These are phyloP conservation scores for Eurotiales sp. DNA, from an alignment of 2,329 filamentous ascomycete species.

Conservation along the genomic window DNA sequence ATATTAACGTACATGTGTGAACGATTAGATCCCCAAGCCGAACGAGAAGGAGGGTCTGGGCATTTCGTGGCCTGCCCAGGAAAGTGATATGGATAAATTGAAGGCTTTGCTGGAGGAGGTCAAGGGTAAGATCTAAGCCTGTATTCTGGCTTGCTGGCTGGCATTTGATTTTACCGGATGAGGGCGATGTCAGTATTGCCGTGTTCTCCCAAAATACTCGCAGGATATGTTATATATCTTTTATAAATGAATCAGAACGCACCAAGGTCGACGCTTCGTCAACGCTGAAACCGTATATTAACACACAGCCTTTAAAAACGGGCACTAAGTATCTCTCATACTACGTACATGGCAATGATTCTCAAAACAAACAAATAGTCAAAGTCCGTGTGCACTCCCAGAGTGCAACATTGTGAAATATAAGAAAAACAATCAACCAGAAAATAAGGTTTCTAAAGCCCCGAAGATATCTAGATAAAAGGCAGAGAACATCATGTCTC, in stretches of 20 bases:
- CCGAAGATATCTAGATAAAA: not conserved
- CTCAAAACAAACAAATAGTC: not conserved
- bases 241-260: too few species aligned
- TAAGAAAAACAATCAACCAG: not conserved
- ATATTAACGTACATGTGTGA: too few species aligned
- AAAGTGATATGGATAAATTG: constrained; percentile 75
- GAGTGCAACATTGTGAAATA: not conserved
- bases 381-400: not conserved
- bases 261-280: too few species aligned
- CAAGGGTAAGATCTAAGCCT: constrained; percentile 75
- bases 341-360: not conserved
- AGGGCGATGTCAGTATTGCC: not conserved
- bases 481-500: not conserved
- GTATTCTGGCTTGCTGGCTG: too few species aligned
- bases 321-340: not conserved
- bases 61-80: constrained; percentile 73
- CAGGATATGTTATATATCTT: too few species aligned
- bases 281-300: not conserved
- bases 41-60: constrained; percentile 75
- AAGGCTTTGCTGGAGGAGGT: constrained; percentile 77
- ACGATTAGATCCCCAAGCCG: constrained; percentile 80
- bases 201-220: too few species aligned
- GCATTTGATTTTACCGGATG: not conserved
- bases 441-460: not conserved
- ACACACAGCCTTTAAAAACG: not conserved